Percentiles rank a stretch among this genome's conserved stretches.
phyloP scores from a whole-genome alignment of 2,329 filamentous ascomycete species.

The Herpotrichia juniperi region DNA sequence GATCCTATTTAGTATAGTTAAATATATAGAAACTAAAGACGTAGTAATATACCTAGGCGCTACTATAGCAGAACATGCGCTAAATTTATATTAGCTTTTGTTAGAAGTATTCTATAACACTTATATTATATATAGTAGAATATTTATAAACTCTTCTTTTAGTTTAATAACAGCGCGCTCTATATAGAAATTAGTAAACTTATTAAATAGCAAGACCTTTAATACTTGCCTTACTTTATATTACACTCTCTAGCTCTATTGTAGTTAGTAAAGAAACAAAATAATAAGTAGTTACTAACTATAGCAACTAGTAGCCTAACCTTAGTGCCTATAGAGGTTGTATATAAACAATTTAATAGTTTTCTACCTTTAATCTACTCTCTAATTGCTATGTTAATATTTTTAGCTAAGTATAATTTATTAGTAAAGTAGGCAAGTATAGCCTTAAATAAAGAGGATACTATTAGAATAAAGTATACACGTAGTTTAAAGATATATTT shows the following conservation, averaged over 20 bases:
- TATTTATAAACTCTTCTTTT: constrained; percentile 16
- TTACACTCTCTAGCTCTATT: constrained; percentile 14
- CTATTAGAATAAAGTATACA: constrained; percentile 11
- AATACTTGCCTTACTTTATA: constrained; percentile 14
- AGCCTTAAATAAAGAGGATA: constrained; percentile 12
- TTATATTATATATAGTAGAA: constrained; percentile 24
- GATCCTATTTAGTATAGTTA: constrained; percentile 18
- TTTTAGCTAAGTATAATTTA: constrained; percentile 15
- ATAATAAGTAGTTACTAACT: constrained; percentile 12
- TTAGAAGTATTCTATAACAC: constrained; percentile 6
- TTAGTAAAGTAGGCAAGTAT: constrained; percentile 17
- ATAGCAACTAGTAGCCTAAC: constrained; percentile 16
- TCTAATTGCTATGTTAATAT: constrained; percentile 16
- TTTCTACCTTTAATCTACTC: constrained; percentile 12
- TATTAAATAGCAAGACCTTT: constrained; percentile 1
- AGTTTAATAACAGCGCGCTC: constrained; percentile 17
- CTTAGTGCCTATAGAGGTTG: constrained; percentile 14
- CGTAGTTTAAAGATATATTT: constrained; percentile 11
- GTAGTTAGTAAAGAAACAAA: constrained; percentile 23
- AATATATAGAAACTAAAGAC: constrained; percentile 1
- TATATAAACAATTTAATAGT: constrained; percentile 17
- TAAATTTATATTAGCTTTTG: constrained; percentile 13
- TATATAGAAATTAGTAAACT: constrained; percentile 8
- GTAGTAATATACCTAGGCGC: constrained; percentile 14
- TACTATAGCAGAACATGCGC: constrained; percentile 16